Evolutionary conservation across 1,139 yeast species (phyloP), one percentile per base, ranked within the genome.

Genomic region (Taiozyma sp.): DNA sequence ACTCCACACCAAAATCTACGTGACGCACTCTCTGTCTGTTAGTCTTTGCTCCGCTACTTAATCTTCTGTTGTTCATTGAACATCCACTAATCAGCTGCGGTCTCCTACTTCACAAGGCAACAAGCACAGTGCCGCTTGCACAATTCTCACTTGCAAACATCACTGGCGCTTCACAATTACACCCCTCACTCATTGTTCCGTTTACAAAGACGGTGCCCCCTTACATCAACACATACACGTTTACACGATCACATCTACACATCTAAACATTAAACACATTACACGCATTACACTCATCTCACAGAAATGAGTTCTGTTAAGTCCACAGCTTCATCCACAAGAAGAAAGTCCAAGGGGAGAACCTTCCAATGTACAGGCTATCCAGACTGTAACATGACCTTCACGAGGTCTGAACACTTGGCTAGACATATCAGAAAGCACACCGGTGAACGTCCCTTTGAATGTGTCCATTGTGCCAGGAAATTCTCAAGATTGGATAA

Each of bases 361-460:
- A 79, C 87, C 24, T 90, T 89, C 68, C 93, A 85, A 65, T 90
- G 97, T 67, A 74, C 86, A 1, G 97, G 96, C 5, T 90, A 80
- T 65, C 90, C 91, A 16, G 91, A 87, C 56, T 90, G 98, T 68
- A 75, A 72, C 51, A 91, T 90, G 96, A 80, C 91, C 13, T 91
- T 90, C 66, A 88, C 65, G 4, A 54, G 64, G 40, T 60, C 64
- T 3, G 97, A 91, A 65, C 97, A 91, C 68, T 75, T 91, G 60
- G 96, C 97, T 2, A 76, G 98, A 54, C 98, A 90, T 70, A 86
- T 89, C 49, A 73, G 97, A 48, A 91, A 90, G 63, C 98, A 90
- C 66, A 90, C 97, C 1, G 98, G 97, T 44, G 98, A 91, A 67
- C 75, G 96, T 51, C 98, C 98, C 2, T 91, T 89, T 66, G 82